Conservation (phyloP, 345 rosid genomes). For the Passiflora organensis region DNA sequence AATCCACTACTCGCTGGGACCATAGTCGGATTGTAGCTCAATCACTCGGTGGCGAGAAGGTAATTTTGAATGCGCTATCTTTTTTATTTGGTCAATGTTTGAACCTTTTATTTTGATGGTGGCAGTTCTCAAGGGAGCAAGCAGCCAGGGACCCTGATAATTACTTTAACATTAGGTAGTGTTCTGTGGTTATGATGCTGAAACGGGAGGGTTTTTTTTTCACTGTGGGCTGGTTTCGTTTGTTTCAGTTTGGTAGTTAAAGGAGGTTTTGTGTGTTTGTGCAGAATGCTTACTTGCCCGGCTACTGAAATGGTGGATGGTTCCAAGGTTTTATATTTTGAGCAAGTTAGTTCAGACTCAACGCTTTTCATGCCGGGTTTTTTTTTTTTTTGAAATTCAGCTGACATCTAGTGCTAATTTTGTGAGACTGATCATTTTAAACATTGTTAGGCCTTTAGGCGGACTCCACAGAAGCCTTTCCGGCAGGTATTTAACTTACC, state of each 20-base stretch:
- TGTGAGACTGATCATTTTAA: neutral
- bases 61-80: constrained; percentile 5
- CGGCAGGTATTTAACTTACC: constrained; percentile 51
- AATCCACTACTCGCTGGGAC: constrained; percentile 91
- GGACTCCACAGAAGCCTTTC: constrained; percentile 89
- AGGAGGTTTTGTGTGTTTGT: constrained; percentile 5
- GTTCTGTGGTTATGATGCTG: neutral
- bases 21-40: constrained; percentile 72
- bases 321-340: constrained; percentile 66
- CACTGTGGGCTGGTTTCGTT: neutral
- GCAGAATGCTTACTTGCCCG: constrained; percentile 73
- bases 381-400: constrained; percentile 3
- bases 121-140: constrained; percentile 77
- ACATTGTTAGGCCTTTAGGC: constrained; percentile 64
- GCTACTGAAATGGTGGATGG: constrained; percentile 94
- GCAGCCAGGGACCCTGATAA: constrained; percentile 83
- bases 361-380: neutral
- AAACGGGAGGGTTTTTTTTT: too few species aligned
- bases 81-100: neutral
- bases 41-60: constrained; percentile 80
- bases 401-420: neutral
- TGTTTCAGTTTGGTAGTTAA: neutral
- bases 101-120: constrained; percentile 4
- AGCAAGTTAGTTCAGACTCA: constrained; percentile 46
- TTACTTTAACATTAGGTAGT: constrained; percentile 83